phyloP scores from a whole-genome alignment of 768 basidiomycete species.

The Termitomyces sp. region DNA sequence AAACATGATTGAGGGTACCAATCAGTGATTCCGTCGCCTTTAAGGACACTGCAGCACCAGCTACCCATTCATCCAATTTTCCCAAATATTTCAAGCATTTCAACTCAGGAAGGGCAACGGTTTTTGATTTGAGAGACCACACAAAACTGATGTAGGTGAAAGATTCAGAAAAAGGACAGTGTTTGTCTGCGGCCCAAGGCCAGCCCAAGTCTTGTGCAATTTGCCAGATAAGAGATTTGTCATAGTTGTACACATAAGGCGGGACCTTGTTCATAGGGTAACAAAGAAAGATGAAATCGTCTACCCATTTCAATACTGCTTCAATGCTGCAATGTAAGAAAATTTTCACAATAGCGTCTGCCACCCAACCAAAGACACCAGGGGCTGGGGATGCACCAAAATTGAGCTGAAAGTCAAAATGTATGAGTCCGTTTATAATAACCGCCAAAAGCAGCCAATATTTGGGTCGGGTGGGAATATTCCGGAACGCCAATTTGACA shows the following conservation, averaged over 20 bases:
- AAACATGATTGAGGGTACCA: constrained; percentile 34
- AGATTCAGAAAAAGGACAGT: background rate
- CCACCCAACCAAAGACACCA: background rate
- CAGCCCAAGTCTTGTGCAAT: background rate
- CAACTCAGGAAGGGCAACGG: background rate
- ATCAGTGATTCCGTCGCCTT: constrained; percentile 23
- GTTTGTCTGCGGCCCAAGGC: background rate
- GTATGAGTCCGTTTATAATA: background rate
- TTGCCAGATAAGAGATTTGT: background rate
- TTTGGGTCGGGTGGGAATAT: background rate
- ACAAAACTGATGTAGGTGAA: constrained; percentile 1
- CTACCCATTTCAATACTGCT: background rate
- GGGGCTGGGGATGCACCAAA: background rate
- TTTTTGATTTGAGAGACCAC: background rate
- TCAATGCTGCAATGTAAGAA: background rate
- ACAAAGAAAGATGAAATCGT: background rate
- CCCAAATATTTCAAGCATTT: background rate
- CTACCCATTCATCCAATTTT: constrained; percentile 19
- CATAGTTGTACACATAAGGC: background rate
- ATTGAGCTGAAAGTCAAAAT: background rate
- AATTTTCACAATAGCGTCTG: background rate
- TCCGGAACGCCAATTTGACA: background rate
- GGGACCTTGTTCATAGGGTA: background rate
- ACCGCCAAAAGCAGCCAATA: background rate
- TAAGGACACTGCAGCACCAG: constrained; percentile 1